Conservation (phyloP, 1,139 yeast species). For the Candida freyschussii region DNA sequence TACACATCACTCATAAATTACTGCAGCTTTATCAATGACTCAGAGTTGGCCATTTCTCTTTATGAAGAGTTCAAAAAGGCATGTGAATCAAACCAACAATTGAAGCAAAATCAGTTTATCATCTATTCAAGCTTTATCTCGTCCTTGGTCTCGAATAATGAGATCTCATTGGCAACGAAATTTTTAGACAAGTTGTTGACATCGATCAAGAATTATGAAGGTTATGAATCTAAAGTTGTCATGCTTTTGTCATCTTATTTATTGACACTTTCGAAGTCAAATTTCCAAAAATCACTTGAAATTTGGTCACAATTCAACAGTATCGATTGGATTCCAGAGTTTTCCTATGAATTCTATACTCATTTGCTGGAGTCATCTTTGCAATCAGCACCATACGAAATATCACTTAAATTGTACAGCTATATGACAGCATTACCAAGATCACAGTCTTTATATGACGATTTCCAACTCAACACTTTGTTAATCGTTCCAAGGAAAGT, state of each 20-base stretch:
- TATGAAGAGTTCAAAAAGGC: conserved; percentile 32
- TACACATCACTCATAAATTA: conserved; percentile 30
- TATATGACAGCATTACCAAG: conserved; percentile 31
- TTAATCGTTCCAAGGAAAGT: conserved; percentile 16
- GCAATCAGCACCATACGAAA: conserved; percentile 24
- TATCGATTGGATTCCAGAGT: conserved; percentile 36
- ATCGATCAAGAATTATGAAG: conserved; percentile 30
- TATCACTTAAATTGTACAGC: conserved; percentile 28
- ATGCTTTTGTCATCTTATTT: conserved; percentile 31
- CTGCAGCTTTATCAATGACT: conserved; percentile 31
- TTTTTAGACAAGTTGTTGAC: conserved; percentile 43
- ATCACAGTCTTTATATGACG: background rate
- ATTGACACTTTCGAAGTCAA: conserved; percentile 29
- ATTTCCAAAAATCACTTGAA: conserved; percentile 29
- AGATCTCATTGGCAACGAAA: conserved; percentile 46
- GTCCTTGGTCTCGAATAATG: conserved; percentile 46
- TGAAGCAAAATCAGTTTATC: conserved; percentile 35
- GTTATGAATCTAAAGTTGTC: conserved; percentile 27
- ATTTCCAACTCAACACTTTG: conserved; percentile 5
- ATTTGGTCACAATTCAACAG: conserved; percentile 32
- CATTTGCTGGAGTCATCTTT: conserved; percentile 30
- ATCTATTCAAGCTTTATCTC: conserved; percentile 49
- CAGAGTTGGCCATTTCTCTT: conserved; percentile 26
- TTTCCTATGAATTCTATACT: conserved; percentile 34
- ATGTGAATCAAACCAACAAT: conserved; percentile 14